Percentiles rank a stretch among this genome's conserved stretches.
phyloP scores from a whole-genome alignment of 305 asterid species.

The Petunia hybrid region DNA sequence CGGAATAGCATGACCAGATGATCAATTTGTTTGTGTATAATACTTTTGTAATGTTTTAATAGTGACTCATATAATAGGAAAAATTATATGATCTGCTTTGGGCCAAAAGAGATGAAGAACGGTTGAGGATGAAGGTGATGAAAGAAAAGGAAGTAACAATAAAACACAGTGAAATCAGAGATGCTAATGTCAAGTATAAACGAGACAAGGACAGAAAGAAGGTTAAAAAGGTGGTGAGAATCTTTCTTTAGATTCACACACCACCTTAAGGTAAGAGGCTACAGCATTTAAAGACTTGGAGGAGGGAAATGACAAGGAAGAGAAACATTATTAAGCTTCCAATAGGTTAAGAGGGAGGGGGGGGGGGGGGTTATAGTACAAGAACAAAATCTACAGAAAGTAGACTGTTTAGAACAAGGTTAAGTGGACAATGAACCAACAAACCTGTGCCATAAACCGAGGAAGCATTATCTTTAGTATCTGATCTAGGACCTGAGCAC shows the following conservation, averaged over 20 bases:
- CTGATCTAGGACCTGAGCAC: constrained; percentile 85
- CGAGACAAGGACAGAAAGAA: not conserved
- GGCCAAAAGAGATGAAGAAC: not conserved
- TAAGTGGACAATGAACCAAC: constrained; percentile 19
- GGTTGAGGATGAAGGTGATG: not conserved
- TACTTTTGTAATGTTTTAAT: not conserved
- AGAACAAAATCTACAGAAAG: not conserved
- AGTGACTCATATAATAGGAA: not conserved
- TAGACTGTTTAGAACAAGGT: not conserved
- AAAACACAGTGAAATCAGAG: constrained; percentile 15
- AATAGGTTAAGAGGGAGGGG: not conserved
- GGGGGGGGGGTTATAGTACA: not conserved
- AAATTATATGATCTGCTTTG: not conserved
- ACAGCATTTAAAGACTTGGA: not conserved
- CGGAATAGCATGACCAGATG: not conserved
- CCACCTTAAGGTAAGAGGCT: not conserved
- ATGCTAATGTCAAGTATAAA: not conserved
- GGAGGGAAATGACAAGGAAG: constrained; percentile 19
- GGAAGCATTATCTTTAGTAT: constrained; percentile 91
- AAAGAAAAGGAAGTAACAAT: not conserved
- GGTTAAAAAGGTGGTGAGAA: not conserved
- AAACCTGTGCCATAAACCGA: constrained; percentile 89
- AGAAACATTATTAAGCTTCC: not conserved
- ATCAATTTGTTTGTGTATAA: not conserved
- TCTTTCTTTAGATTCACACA: not conserved